Base-by-base conservation (phyloP, 768 basidiomycete genomes). In the Cystofilobasidium capitatum region DNA sequence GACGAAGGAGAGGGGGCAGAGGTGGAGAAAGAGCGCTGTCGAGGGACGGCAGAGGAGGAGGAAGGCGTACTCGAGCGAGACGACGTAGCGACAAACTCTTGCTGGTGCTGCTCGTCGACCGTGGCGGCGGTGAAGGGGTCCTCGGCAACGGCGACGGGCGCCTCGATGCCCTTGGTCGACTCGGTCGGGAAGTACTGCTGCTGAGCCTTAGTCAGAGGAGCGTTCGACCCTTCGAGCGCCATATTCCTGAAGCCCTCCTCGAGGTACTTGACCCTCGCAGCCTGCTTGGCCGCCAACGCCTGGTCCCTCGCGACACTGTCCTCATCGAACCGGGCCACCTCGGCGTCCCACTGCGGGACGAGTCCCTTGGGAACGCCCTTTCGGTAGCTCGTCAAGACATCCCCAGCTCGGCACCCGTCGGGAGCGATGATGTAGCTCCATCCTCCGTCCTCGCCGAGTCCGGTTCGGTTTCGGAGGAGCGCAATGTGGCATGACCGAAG, bases 361-460 rank as follows among this genome's bases (percentile, higher is more conserved):
- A 89, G 82, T 2, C 84, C 88, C 24, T 84, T 79, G 0, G 91
- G 86, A 57, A 97, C 87, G 36, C 92, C 92, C 66, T 81, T 77
- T 64, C 89, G 81, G 78, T 89, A 98, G 70, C 87, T 89, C 77
- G 88, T 84, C 55, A 98, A 89, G 33, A 84, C 81, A 72, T 93
- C 88, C 1, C 96, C 96, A 7, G 91, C 89, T 45, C 89, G 80
- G 71, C 97, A 78, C 7, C 89, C 91, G 70, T 93, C 91, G 9
- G 89, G 86, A 2, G 96, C 92, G 54, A 98, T 79, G 73, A 99
- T 92, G 75, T 99, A 99, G 74, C 85, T 88, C 85, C 88, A 94
- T 31, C 77, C 77, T 37, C 67, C 69, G 35, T 45, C 51, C 6
- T 65, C n/a, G 14, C 65, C 65, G 8, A 33, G 20, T 3, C 65